phyloP scores from a whole-genome alignment of 768 basidiomycete genomes.

The Agrocybe praecox region DNA sequence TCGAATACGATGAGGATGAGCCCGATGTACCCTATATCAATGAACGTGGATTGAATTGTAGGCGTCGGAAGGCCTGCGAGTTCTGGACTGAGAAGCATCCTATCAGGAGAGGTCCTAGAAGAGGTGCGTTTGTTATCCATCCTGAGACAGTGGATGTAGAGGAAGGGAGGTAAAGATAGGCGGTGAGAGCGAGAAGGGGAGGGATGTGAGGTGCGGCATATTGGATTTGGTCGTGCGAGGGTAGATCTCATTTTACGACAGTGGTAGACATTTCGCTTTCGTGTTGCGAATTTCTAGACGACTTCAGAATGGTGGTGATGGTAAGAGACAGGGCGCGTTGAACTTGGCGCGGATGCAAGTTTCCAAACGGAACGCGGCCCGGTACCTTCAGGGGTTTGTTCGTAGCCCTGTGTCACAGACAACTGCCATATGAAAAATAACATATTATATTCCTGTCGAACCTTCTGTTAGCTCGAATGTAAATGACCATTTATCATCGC shows the following conservation, averaged over 20 bases:
- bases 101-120: slow-evolving; percentile 15
- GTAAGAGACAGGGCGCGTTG: too few species aligned
- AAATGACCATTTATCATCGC: background rate
- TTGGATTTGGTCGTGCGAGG: slow-evolving; percentile 11
- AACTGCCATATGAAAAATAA: too few species aligned
- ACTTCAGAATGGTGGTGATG: too few species aligned
- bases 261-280: background rate
- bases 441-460: too few species aligned
- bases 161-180: slow-evolving; percentile 59
- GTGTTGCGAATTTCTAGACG: too few species aligned
- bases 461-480: background rate
- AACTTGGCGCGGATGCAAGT: too few species aligned
- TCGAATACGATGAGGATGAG: slow-evolving; percentile 57
- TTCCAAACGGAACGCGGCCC: too few species aligned
- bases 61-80: slow-evolving; percentile 47
- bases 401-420: too few species aligned
- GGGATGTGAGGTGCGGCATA: slow-evolving; percentile 34
- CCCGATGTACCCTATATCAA: slow-evolving; percentile 43
- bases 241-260: background rate
- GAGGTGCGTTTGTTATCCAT: slow-evolving; percentile 36
- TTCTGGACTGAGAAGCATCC: slow-evolving; percentile 52
- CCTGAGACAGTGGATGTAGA: slow-evolving; percentile 43
- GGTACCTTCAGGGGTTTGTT: too few species aligned
- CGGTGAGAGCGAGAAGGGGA: slow-evolving; percentile 46
- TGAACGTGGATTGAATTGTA: slow-evolving; percentile 44